Conservation (phyloP, 2,329 filamentous ascomycete species). For the Fusarium brachygibbosum region DNA sequence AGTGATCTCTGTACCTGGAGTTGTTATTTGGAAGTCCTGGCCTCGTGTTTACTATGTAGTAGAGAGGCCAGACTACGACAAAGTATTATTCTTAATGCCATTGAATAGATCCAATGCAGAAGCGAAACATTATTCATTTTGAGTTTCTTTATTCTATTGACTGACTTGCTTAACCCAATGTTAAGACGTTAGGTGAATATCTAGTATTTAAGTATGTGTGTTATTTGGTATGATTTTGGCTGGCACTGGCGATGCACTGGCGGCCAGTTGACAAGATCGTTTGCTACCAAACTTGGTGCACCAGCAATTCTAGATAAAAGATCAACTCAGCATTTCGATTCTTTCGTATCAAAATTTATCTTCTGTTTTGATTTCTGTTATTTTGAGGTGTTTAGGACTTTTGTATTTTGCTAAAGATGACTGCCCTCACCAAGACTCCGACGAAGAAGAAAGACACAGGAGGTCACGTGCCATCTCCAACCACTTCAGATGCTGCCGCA, state of each 20-base stretch:
- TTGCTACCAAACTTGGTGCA: not conserved
- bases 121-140: not conserved
- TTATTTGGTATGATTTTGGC: not conserved
- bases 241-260: constrained; percentile 7
- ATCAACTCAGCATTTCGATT: rapidly evolving
- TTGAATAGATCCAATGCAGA: constrained; percentile 48
- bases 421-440: not conserved
- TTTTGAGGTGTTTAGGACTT: not conserved
- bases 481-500: constrained; percentile 8
- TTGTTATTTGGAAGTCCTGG: constrained; percentile 35
- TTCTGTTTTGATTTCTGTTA: constrained; percentile 1
- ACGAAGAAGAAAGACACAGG: constrained; percentile 9
- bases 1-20: constrained; percentile 43
- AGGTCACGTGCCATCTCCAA: constrained; percentile 36
- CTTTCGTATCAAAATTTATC: not conserved
- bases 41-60: constrained; percentile 11
- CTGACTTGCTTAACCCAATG: too few relatives aligned
- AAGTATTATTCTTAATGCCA: constrained; percentile 42
- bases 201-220: not conserved
- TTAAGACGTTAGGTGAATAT: not conserved
- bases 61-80: constrained; percentile 30
- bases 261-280: not conserved
- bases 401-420: constrained; percentile 1
- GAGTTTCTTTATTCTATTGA: not conserved
- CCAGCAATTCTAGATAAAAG: not conserved